A percentile compares a stretch with the other conserved stretches of the same genome.
Evolutionary conservation across 805 yeast species (phyloP).

Genomic region (Barnettozyma populi): DNA sequence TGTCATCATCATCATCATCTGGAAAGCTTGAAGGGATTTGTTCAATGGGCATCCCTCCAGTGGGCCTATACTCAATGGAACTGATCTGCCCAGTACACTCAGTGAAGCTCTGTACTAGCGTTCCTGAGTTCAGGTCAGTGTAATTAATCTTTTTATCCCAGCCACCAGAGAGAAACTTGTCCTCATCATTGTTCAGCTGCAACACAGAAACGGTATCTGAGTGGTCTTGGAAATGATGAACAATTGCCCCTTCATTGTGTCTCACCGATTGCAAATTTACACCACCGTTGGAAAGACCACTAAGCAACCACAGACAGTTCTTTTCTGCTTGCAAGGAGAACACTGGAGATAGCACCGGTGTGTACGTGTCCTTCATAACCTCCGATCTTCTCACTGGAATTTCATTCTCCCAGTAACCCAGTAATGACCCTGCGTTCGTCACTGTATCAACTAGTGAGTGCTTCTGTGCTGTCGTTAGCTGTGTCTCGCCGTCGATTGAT

Average conservation of each 20-base stretch:
- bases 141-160: constrained; percentile 82
- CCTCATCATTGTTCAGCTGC: constrained; percentile 55
- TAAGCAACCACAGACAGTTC: constrained; percentile 76
- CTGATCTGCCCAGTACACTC: constrained; percentile 78
- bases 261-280: constrained; percentile 79
- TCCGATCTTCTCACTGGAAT: constrained; percentile 58
- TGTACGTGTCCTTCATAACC: constrained; percentile 32
- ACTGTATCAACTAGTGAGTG: constrained; percentile 86
- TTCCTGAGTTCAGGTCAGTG: constrained; percentile 86
- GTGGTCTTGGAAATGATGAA: constrained; percentile 73
- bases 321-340: constrained; percentile 80
- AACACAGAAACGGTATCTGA: constrained; percentile 70
- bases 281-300: constrained; percentile 84
- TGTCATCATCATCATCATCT: constrained; percentile 39
- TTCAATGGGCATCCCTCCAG: constrained; percentile 25
- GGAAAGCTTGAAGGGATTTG: constrained; percentile 12
- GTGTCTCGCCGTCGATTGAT: constrained; percentile 80
- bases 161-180: constrained; percentile 67
- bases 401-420: constrained; percentile 95
- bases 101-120: constrained; percentile 38
- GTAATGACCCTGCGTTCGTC: constrained; percentile 74
- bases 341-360: constrained; percentile 74
- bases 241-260: constrained; percentile 74
- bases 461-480: constrained; percentile 84
- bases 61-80: constrained; percentile 64